Conservation (phyloP, 116 monocot species). For the Cymodocea nodosa region DNA sequence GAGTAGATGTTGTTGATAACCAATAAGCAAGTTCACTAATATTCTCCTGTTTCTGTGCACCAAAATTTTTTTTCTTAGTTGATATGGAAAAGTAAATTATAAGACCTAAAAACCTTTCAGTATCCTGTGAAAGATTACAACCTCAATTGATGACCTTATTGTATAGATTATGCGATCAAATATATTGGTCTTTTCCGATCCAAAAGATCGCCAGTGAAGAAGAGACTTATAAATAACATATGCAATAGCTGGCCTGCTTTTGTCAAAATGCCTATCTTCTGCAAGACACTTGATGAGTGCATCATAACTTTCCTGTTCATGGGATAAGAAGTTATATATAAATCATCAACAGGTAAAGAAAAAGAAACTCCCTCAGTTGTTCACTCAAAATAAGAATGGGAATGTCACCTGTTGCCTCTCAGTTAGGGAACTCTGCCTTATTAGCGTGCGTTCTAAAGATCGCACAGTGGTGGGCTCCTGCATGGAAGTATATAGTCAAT, state of each 20-base stretch:
- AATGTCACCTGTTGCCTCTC: constrained; percentile 75
- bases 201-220: constrained; percentile 92
- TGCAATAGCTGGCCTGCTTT: constrained; percentile 56
- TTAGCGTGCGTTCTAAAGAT: constrained; percentile 31
- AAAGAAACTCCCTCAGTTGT: too few relatives aligned
- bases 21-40: constrained; percentile 78
- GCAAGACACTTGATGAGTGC: constrained; percentile 72
- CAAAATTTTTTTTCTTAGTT: background rate
- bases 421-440: constrained; percentile 80
- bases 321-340: background rate
- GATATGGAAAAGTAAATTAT: background rate
- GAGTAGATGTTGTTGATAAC: constrained; percentile 82
- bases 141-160: constrained; percentile 85
- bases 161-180: constrained; percentile 94
- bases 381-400: background rate
- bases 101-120: background rate
- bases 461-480: constrained; percentile 24
- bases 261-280: constrained; percentile 82
- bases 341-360: background rate
- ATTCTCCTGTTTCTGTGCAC: constrained; percentile 49
- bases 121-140: constrained; percentile 9
- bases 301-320: constrained; percentile 84
- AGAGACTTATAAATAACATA: constrained; percentile 85
- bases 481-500: background rate
- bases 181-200: constrained; percentile 93